These are phyloP conservation scores for Saccharomycopsis hybrid DNA, from an alignment of 1,139 yeast species.

Conservation along the genomic window DNA sequence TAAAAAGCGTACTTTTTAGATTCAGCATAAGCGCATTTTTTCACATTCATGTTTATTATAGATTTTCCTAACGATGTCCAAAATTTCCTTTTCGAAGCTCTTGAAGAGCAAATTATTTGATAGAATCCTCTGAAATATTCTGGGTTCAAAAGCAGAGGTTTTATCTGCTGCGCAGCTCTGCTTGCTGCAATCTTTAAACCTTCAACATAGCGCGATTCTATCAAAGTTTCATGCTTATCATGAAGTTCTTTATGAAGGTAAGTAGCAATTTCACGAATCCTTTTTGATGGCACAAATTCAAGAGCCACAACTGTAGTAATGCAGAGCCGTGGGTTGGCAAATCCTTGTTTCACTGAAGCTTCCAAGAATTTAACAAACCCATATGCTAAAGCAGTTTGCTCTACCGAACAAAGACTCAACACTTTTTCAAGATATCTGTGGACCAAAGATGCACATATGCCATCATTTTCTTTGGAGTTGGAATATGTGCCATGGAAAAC, in stretches of 20 bases:
- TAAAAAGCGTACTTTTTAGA: slow-evolving; percentile 27
- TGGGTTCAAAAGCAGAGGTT: too few relatives aligned
- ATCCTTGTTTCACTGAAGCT: slow-evolving; percentile 54
- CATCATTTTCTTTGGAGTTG: slow-evolving; percentile 47
- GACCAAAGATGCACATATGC: slow-evolving; percentile 65
- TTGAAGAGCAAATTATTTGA: slow-evolving; percentile 37
- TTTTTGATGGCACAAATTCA: slow-evolving; percentile 44
- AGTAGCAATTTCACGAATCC: slow-evolving; percentile 43
- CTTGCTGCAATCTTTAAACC: slow-evolving; percentile 49
- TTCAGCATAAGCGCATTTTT: slow-evolving; percentile 19
- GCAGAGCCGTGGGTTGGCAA: slow-evolving; percentile 66
- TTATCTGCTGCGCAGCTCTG: not conserved
- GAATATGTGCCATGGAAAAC: slow-evolving; percentile 48
- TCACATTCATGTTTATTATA: slow-evolving; percentile 28
- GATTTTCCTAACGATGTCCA: slow-evolving; percentile 32
- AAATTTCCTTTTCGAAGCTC: slow-evolving; percentile 44
- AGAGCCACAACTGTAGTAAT: slow-evolving; percentile 67
- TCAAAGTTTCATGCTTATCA: slow-evolving; percentile 63
- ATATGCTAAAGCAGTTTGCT: slow-evolving; percentile 40
- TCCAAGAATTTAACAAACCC: slow-evolving; percentile 50
- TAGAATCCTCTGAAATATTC: slow-evolving; percentile 32
- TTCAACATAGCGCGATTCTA: slow-evolving; percentile 57
- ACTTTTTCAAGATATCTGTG: slow-evolving; percentile 52
- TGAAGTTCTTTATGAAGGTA: slow-evolving; percentile 49
- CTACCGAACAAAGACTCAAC: slow-evolving; percentile 42